Evolutionary conservation across 495 filamentous ascomycete genomes (phyloP).

Genomic region (Diplogelasinospora grovesii): DNA sequence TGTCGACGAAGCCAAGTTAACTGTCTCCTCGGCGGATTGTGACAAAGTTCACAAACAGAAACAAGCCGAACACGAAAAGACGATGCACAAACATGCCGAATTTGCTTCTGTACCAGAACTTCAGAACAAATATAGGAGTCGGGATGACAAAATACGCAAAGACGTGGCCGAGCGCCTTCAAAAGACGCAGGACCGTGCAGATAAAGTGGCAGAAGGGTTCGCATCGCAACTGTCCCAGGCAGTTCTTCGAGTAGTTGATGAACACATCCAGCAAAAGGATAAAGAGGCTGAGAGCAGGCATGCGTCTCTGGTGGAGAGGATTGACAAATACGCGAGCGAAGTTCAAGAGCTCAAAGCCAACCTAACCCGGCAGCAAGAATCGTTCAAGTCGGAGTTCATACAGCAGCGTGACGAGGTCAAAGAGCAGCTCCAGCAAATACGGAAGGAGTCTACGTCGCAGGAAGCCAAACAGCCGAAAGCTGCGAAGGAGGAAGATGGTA

Average conservation of each 20-base stretch:
- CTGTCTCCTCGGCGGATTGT: constrained; percentile 4
- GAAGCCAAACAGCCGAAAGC: not conserved
- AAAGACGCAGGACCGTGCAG: not conserved
- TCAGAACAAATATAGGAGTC: constrained; percentile 13
- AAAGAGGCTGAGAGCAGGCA: not conserved
- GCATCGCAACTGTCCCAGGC: not conserved
- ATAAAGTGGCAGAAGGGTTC: not conserved
- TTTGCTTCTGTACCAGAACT: constrained; percentile 27
- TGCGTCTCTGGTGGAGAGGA: too few relatives aligned
- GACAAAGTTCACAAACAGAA: constrained; percentile 11
- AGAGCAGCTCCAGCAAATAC: constrained; percentile 4
- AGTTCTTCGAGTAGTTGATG: too few relatives aligned
- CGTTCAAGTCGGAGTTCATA: constrained; percentile 1
- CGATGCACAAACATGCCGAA: constrained; percentile 17
- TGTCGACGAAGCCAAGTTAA: not conserved
- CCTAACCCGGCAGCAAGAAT: constrained; percentile 4
- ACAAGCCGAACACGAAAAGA: constrained; percentile 18
- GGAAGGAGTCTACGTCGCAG: constrained; percentile 3
- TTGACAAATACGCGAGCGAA: too few relatives aligned
- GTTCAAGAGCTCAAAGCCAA: constrained; percentile 4
- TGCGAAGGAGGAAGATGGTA: constrained; percentile 1
- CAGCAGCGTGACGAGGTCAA: constrained; percentile 5
- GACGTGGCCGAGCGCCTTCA: not conserved
- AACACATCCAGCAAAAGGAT: not conserved
- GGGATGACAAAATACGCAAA: constrained; percentile 3